Evolutionary conservation across 768 basidiomycete genomes (phyloP).

Genomic region (Pleurotus tuoliensis): DNA sequence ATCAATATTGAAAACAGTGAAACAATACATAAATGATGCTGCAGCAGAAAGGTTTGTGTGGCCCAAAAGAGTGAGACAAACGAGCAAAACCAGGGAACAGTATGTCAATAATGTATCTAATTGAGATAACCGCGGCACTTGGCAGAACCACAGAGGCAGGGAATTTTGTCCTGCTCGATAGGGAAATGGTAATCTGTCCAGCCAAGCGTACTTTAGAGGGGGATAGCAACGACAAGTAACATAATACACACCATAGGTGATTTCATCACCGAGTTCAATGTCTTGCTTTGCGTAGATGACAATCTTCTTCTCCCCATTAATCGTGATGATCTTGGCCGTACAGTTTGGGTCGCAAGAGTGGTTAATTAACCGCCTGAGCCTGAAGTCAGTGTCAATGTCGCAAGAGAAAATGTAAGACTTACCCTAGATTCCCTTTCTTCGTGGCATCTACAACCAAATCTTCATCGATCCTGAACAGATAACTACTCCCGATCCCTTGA

Average conservation of each 20-base stretch:
- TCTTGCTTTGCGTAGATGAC: slow-evolving; percentile 98
- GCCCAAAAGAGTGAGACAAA: slow-evolving; percentile 8
- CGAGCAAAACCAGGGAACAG: slow-evolving; percentile 12
- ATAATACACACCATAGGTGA: slow-evolving; percentile 83
- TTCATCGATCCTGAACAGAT: slow-evolving; percentile 96
- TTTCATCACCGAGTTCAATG: slow-evolving; percentile 95
- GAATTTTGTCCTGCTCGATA: slow-evolving; percentile 96
- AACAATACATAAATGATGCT: slow-evolving; percentile 8
- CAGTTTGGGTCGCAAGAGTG: slow-evolving; percentile 97
- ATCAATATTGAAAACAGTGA: slow-evolving; percentile 7
- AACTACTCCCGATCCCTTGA: slow-evolving; percentile 96
- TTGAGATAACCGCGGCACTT: slow-evolving; percentile 96
- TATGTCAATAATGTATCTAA: slow-evolving; percentile 47
- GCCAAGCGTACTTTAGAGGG: slow-evolving; percentile 1
- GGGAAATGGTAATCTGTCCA: slow-evolving; percentile 95
- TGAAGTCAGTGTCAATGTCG: slow-evolving; percentile 12
- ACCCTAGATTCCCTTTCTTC: slow-evolving; percentile 99
- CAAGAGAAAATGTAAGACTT: slow-evolving; percentile 29
- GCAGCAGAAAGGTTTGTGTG: slow-evolving; percentile 7
- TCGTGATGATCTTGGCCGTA: slow-evolving; percentile 87
- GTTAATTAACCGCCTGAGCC: slow-evolving; percentile 86
- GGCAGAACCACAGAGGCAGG: slow-evolving; percentile 84
- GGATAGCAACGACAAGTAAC: background rate
- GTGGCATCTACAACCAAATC: slow-evolving; percentile 98
- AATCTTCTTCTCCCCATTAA: slow-evolving; percentile 94